Base-by-base conservation (phyloP, 2,329 filamentous ascomycete species). In the Fusarium domesticum region DNA sequence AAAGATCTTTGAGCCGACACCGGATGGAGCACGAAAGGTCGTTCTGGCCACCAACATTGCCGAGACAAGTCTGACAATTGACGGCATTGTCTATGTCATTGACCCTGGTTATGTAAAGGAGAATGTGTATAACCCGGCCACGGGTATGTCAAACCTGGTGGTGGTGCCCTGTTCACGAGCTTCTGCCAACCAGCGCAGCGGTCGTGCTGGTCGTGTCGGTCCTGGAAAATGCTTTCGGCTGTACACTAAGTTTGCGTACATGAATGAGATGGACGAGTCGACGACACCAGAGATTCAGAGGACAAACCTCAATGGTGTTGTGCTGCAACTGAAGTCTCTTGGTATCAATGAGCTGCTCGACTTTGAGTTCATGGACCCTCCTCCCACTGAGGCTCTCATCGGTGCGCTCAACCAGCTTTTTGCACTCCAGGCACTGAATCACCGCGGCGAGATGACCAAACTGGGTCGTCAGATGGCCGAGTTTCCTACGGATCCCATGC, bases 21-120 rank as follows among this genome's bases (percentile, higher is more conserved):
- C 93, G 0, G 81, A 85, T 0, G 85, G 85, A 15, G 85, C 87
- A 0, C 80, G 93, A 19, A 98, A 97, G 64, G 89, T 97, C 0
- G 89, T 98, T 0, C 71, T 97, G 30, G 90, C 92, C 0, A 97
- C 93, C 3, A 98, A 98, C 63, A 97, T 98, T 65, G 93, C 93
- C 3, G 93, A 98, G 66, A 98, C 93, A 0, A 90, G 84, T 73
- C 71, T 98, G 61, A 98, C 93, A 0, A 96, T 98, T 45, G 91
- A 97, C 63, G 92, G 91, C 14, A 95, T 97, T 47, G 87, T 92
- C 7, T 96, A 95, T 64, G 93, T 97, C 28, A 95, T 97, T 47
- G 93, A 98, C 57, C 88, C 88, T 0, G 93, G 93, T 1, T 95
- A 95, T 53, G 89, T 93, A 51, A 98, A 98, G 66, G 89, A 97